Conservation (phyloP, 2,329 filamentous ascomycete genomes). For the Diplodia seriata region DNA sequence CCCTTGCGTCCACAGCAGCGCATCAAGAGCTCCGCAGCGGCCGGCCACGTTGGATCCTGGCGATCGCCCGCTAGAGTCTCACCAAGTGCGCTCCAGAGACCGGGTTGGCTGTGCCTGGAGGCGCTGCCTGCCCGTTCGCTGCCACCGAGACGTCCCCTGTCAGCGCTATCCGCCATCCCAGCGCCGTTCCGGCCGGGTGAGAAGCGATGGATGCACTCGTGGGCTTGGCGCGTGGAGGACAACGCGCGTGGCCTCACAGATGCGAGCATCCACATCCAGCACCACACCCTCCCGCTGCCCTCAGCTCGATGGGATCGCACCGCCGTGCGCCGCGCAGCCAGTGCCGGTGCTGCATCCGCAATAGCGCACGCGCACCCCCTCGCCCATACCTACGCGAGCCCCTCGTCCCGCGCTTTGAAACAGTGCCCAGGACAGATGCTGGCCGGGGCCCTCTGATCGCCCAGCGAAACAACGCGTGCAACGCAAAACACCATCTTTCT, state of each 20-base stretch:
- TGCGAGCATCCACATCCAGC: neutral
- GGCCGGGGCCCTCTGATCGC: neutral
- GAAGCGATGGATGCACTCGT: conserved; percentile 9
- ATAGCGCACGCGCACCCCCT: neutral
- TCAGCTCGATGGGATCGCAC: neutral
- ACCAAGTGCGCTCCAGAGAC: conserved; percentile 18
- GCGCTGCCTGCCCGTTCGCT: neutral
- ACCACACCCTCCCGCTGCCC: neutral
- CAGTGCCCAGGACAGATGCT: conserved; percentile 3
- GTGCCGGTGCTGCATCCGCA: neutral
- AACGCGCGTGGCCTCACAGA: neutral
- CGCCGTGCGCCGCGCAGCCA: neutral
- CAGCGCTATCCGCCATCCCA: conserved; percentile 3
- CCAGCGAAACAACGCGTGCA: conserved; percentile 19
- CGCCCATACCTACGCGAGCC: conserved; percentile 18
- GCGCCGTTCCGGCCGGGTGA: neutral
- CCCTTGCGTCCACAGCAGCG: conserved; percentile 2
- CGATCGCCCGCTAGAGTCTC: conserved; percentile 30
- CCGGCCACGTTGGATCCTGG: conserved; percentile 8
- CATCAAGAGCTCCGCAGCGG: conserved; percentile 5
- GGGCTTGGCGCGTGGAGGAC: conserved; percentile 2
- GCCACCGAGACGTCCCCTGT: conserved; percentile 15
- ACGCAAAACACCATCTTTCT: conserved; percentile 22
- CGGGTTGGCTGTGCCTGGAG: conserved; percentile 14
- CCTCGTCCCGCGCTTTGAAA: conserved; percentile 27